Conservation (phyloP, 331 rosid species). For the Pyrus hybrid region DNA sequence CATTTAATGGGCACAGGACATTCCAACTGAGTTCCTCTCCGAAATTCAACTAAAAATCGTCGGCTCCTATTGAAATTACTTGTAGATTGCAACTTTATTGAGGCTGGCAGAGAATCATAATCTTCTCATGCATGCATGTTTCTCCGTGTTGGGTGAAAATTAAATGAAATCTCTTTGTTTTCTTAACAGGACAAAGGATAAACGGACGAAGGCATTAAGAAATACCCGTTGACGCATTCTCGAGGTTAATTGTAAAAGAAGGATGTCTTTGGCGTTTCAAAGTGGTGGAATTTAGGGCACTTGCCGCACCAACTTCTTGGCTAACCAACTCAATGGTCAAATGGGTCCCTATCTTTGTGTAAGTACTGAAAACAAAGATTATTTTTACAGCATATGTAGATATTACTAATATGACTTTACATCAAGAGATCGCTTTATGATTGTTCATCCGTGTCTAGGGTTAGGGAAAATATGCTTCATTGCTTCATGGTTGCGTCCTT, state of each 20-base stretch:
- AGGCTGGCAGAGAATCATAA: neutral
- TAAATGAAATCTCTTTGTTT: neutral
- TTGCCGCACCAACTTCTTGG: slow-evolving; percentile 59
- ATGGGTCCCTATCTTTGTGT: slow-evolving; percentile 1
- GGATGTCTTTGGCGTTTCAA: slow-evolving; percentile 16
- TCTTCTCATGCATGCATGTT: neutral
- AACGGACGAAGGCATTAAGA: slow-evolving; percentile 20
- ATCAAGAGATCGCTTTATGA: neutral
- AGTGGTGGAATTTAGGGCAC: slow-evolving; percentile 31
- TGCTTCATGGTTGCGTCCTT: too few species aligned
- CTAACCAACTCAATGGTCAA: slow-evolving; percentile 41
- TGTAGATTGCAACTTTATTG: too few species aligned
- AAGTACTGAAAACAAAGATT: neutral
- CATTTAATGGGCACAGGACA: too few species aligned
- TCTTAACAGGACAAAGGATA: slow-evolving; percentile 20
- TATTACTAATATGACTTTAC: neutral
- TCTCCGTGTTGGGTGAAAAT: neutral
- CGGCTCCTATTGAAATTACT: too few species aligned
- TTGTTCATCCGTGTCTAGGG: neutral
- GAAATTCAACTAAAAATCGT: too few species aligned
- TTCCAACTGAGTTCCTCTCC: too few species aligned
- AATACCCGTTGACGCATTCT: slow-evolving; percentile 32
- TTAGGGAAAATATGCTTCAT: too few species aligned
- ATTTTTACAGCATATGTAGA: neutral
- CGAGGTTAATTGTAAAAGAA: neutral